Conservation (phyloP, 2,329 filamentous ascomycete species). For the Teratosphaeria destructans region DNA sequence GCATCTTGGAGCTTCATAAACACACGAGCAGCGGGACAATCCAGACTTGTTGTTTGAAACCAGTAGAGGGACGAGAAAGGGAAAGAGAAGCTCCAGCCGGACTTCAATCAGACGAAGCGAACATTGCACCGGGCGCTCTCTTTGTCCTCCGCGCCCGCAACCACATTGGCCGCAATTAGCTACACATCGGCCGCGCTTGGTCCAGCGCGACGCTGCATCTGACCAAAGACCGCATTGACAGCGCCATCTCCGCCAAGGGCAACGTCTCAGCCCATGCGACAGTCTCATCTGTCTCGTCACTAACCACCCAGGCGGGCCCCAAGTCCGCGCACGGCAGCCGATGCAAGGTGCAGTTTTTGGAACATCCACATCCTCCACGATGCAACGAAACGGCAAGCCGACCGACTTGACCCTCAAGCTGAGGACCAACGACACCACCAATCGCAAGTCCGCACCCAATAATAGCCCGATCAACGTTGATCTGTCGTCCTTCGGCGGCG, state of each 20-base stretch:
- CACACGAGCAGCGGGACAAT: neutral
- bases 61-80: neutral
- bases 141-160: neutral
- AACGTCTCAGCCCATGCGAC: slow-evolving; percentile 10
- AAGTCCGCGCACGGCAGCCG: slow-evolving; percentile 10
- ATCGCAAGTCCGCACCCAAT: slow-evolving; percentile 10
- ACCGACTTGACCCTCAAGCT: slow-evolving; percentile 20
- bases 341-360: slow-evolving; percentile 8
- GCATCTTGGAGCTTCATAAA: neutral
- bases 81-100: neutral
- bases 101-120: neutral
- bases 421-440: slow-evolving; percentile 8
- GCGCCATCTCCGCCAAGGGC: slow-evolving; percentile 8
- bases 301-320: slow-evolving; percentile 10
- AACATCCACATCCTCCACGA: slow-evolving; percentile 5
- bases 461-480: slow-evolving; percentile 28
- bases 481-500: slow-evolving; percentile 26
- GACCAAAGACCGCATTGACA: neutral
- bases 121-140: neutral
- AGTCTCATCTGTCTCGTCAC: slow-evolving; percentile 9
- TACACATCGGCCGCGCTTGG: neutral
- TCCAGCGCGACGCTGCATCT: neutral
- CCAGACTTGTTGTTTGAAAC: neutral
- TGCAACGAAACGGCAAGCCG: slow-evolving; percentile 23
- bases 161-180: neutral